Base-by-base conservation (phyloP, 257 asterid genomes). In the Scutellaria baicalensis region DNA sequence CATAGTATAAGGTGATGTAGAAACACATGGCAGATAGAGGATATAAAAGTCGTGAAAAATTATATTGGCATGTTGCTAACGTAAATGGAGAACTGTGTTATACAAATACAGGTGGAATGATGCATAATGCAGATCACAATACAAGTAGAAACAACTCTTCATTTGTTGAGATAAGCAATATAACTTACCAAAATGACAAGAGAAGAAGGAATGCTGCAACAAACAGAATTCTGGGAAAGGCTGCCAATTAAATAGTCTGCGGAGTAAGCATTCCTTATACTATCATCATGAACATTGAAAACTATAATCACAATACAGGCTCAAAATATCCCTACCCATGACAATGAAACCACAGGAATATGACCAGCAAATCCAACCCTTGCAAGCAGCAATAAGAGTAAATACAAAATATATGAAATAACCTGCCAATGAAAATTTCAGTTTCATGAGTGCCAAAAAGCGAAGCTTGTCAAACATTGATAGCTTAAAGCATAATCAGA, bases 291-390 rank as follows among this genome's bases (percentile, higher is more conserved):
- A 66, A 62, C 20, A 59, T 44, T 7, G 59, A 45, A 66, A 48
- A 47, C 54, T 13, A 21, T 51, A 35, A 76, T 69, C 59, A 59
- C 47, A 31, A 20, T 38, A 60, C 6, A 59, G 49, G 55, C 54
- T 10, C 31, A 31, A 72, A 56, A 77, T 61, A 61, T 78, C 64
- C 90, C 39, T 84, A 93, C 99, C 97, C 97, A 93, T 89, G 80
- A 77, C 76, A 62, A 87, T 59, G 83, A 93, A 93, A 69, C 99
- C 99, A 80, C 96, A 91, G 40, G 87, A 87, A 75, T 82, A 77
- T 36, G 90, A 87, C 97, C 97, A 93, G 82, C 88, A 87, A 79
- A 56, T 70, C 97, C 99, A 93, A 68, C 83, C 88, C 86, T 91
- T 85, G 68, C 97, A 91, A 69, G 96, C 96, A 63, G 99, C 97